These are phyloP conservation scores for Mycena venus DNA, from an alignment of 768 basidiomycete species.

Conservation along the genomic window DNA sequence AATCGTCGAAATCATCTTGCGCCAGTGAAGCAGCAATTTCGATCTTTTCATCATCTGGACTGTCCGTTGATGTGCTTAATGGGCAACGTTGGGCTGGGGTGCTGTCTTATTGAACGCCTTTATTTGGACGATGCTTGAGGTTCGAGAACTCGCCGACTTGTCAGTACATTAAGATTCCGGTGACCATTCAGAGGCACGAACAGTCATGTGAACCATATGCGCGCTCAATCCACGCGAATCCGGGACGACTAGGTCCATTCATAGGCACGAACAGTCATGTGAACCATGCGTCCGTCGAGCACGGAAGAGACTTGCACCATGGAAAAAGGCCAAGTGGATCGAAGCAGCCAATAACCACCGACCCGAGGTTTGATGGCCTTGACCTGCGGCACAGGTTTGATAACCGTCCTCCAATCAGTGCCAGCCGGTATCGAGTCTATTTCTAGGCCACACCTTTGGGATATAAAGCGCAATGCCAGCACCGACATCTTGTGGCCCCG, in stretches of 20 bases:
- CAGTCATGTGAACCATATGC: no score
- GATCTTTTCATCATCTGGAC: neutral
- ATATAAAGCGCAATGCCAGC: neutral
- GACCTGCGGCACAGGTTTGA: neutral
- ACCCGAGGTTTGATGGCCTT: neutral
- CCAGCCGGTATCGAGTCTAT: neutral
- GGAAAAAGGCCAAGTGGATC: neutral
- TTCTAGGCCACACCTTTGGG: neutral
- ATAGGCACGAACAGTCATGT: no score
- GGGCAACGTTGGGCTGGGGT: neutral
- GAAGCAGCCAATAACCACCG: neutral
- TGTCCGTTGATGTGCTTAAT: neutral
- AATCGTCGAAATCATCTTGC: neutral
- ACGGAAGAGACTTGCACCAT: neutral
- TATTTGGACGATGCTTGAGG: neutral
- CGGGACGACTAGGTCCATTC: no score
- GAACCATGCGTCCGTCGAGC: neutral
- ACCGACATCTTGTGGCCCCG: slow-evolving; percentile 2
- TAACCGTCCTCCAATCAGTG: neutral
- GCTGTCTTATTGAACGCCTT: neutral
- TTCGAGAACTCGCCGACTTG: no score
- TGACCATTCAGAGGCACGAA: neutral
- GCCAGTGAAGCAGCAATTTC: neutral
- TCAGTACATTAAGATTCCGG: neutral
- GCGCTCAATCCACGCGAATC: no score